A percentile compares a stretch with the other conserved stretches of the same genome.
These are phyloP conservation scores for Hypoxylon subgilvum DNA, from an alignment of 495 filamentous ascomycete genomes.

Conservation along the genomic window DNA sequence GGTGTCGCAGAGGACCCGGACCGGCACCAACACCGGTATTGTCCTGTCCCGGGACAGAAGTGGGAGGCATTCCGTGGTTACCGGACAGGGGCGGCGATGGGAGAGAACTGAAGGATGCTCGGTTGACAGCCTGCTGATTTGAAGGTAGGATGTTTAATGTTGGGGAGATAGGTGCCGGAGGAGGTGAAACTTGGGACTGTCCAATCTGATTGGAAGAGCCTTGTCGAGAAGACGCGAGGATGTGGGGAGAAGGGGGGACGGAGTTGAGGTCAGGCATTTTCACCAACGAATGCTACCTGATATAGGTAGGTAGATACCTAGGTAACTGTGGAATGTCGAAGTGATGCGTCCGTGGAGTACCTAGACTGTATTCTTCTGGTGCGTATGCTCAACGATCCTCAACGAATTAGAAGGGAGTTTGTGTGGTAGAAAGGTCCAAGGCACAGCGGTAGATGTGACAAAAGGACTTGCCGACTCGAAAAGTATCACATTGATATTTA, in stretches of 20 bases:
- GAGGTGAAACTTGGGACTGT: conserved; percentile 35
- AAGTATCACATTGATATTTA: conserved; percentile 8
- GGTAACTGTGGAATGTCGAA: too few relatives aligned
- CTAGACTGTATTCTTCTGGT: too few relatives aligned
- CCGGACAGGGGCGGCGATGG: conserved; percentile 58
- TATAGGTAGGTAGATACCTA: too few relatives aligned
- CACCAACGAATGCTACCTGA: neutral
- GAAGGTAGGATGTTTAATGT: conserved; percentile 58
- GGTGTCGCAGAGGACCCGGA: conserved; percentile 78
- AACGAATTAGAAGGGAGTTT: conserved; percentile 2
- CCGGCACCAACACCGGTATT: conserved; percentile 64
- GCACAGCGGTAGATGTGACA: conserved; percentile 7
- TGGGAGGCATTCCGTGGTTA: conserved; percentile 42
- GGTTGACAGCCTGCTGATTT: conserved; percentile 59
- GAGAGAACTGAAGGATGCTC: conserved; percentile 54
- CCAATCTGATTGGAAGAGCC: conserved; percentile 32
- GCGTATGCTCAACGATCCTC: neutral
- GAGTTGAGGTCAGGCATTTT: conserved; percentile 66
- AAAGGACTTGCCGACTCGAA: neutral
- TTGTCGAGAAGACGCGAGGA: conserved; percentile 45
- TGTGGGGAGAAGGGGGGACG: conserved; percentile 60
- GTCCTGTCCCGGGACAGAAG: conserved; percentile 49
- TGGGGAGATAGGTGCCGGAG: conserved; percentile 41
- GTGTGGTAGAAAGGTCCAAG: neutral
- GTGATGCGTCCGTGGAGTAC: too few relatives aligned